phyloP scores from a whole-genome alignment of 306 rosid species.

The Chamaecrista fasciculata region DNA sequence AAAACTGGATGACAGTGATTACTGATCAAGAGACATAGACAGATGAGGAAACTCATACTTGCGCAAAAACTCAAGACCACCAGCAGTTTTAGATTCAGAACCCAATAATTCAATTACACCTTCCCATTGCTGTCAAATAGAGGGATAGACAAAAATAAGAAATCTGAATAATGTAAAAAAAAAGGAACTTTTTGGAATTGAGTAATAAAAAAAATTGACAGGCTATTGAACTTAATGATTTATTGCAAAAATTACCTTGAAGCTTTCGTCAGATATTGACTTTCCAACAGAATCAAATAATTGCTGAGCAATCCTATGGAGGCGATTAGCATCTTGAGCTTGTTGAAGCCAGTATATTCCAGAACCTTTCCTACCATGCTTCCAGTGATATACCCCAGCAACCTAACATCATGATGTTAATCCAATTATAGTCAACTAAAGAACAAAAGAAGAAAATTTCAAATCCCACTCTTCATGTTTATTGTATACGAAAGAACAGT shows the following conservation, averaged over 20 bases:
- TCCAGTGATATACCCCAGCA: conserved; percentile 92
- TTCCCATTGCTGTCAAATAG: conserved; percentile 82
- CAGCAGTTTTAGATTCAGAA: conserved; percentile 81
- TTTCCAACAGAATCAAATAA: conserved; percentile 91
- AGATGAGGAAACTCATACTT: conserved; percentile 49
- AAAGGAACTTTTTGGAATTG: no score
- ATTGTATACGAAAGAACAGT: conserved; percentile 15
- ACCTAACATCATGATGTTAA: conserved; percentile 43
- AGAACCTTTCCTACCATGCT: conserved; percentile 87
- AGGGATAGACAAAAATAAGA: conserved; percentile 8
- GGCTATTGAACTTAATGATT: not conserved
- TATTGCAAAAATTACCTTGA: conserved; percentile 52
- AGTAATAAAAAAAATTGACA: not conserved
- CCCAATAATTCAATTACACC: conserved; percentile 91
- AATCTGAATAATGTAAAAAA: conserved; percentile 18
- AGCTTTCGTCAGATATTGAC: conserved; percentile 90
- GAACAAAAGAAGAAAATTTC: conserved; percentile 7
- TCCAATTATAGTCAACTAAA: conserved; percentile 14
- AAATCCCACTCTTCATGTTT: conserved; percentile 5
- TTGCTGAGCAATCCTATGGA: conserved; percentile 80
- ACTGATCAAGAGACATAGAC: conserved; percentile 18
- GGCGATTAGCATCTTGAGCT: conserved; percentile 77
- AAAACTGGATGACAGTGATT: conserved; percentile 10
- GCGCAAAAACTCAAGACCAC: conserved; percentile 90
- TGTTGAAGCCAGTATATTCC: conserved; percentile 96